A percentile compares a stretch with the other conserved stretches of the same genome.
Conservation (phyloP, 2,329 filamentous ascomycete species). For the Trichoderma breve region DNA sequence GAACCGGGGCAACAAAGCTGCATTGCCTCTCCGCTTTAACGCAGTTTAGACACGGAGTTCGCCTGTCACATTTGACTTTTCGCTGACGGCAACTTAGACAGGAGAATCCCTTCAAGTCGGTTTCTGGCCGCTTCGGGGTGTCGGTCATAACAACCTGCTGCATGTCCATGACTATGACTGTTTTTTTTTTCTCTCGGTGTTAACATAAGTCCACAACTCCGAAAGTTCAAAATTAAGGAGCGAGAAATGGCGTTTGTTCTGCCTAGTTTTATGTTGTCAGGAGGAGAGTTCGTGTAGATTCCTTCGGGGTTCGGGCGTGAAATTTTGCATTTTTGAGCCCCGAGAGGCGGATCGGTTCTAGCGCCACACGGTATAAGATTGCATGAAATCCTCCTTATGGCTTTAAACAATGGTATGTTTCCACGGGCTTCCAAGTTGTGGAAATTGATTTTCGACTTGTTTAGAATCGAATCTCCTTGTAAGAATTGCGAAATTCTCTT, state of each 20-base stretch:
- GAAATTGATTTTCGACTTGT: background rate
- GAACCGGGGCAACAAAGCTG: background rate
- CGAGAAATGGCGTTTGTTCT: background rate
- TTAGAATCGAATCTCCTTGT: background rate
- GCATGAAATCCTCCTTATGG: background rate
- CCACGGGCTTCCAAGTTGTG: background rate
- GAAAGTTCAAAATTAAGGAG: background rate
- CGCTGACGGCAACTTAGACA: constrained; percentile 8
- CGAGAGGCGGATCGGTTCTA: background rate
- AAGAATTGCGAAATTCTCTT: background rate
- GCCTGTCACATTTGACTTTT: constrained; percentile 6
- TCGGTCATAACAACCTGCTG: background rate
- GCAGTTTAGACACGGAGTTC: background rate
- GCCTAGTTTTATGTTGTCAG: background rate
- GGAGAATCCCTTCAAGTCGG: background rate
- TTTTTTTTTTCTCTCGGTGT: background rate
- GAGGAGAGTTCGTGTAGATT: background rate
- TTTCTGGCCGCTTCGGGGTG: background rate
- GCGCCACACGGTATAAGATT: background rate
- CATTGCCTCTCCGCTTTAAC: background rate
- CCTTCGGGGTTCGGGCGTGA: constrained; percentile 2
- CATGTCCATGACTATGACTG: background rate
- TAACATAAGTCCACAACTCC: background rate
- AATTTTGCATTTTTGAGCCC: constrained; percentile 5
- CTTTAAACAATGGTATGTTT: background rate